phyloP scores from a whole-genome alignment of 305 asterid genomes.

The Fraxinus ornus region DNA sequence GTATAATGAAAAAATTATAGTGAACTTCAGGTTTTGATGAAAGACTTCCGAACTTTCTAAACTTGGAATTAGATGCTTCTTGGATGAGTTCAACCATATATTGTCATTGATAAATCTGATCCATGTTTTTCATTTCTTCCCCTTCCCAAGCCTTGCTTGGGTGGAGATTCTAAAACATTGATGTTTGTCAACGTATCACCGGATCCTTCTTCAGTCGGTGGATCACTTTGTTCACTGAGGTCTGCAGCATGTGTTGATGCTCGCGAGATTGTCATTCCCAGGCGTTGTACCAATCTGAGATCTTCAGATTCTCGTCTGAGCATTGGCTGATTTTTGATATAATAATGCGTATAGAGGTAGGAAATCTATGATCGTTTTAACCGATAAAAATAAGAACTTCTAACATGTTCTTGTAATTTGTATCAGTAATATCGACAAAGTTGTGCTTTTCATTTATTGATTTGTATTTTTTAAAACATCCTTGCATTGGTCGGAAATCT shows the following conservation, averaged over 20 bases:
- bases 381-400: slow-evolving; percentile 27
- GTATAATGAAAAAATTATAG: background rate
- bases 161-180: slow-evolving; percentile 90
- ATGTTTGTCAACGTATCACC: slow-evolving; percentile 91
- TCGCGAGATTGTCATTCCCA: slow-evolving; percentile 88
- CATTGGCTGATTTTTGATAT: slow-evolving; percentile 54
- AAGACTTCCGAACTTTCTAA: background rate
- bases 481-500: background rate
- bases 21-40: background rate
- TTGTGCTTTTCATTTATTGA: slow-evolving; percentile 27
- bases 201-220: slow-evolving; percentile 70
- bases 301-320: slow-evolving; percentile 73
- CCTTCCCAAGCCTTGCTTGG: slow-evolving; percentile 80
- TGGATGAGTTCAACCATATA: background rate
- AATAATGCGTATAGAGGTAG: slow-evolving; percentile 18
- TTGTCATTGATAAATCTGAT: background rate
- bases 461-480: slow-evolving; percentile 23
- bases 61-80: background rate
- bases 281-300: slow-evolving; percentile 77
- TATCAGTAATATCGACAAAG: slow-evolving; percentile 21
- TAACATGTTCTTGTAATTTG: slow-evolving; percentile 44
- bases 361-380: slow-evolving; percentile 21
- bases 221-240: slow-evolving; percentile 89
- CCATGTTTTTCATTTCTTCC: background rate
- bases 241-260: slow-evolving; percentile 91